Conservation (phyloP, 2,329 filamentous ascomycete genomes). For the Colletotrichum simmondsii region DNA sequence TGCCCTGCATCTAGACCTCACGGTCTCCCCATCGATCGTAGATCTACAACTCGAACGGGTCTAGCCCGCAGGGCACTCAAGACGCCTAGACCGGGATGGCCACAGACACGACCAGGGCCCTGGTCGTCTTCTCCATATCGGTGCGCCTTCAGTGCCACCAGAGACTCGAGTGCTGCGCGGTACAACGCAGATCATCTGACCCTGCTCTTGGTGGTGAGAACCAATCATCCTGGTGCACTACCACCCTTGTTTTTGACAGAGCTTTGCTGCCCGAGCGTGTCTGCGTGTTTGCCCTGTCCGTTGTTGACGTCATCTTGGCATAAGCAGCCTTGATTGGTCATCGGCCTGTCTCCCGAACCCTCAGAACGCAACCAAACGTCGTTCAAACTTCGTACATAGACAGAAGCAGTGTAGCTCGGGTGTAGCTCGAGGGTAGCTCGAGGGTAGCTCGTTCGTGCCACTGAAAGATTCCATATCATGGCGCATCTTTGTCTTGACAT, state of each 20-base stretch:
- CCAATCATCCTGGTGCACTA: slow-evolving; percentile 6
- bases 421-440: not conserved
- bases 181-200: slow-evolving; percentile 30
- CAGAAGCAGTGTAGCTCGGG: not conserved
- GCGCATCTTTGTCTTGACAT: slow-evolving; percentile 18
- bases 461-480: not conserved
- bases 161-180: slow-evolving; percentile 17
- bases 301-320: slow-evolving; percentile 24
- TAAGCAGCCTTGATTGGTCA: not conserved
- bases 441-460: not conserved
- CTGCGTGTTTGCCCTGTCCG: not conserved
- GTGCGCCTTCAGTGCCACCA: slow-evolving; percentile 29
- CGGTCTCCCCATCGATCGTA: slow-evolving; percentile 31
- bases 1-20: slow-evolving; percentile 30
- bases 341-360: not conserved
- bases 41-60: slow-evolving; percentile 25
- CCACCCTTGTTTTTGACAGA: not conserved
- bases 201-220: not conserved
- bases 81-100: slow-evolving; percentile 40
- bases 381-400: not conserved
- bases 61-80: slow-evolving; percentile 25
- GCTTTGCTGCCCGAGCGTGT: slow-evolving; percentile 18
- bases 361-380: slow-evolving; percentile 8
- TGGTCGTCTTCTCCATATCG: slow-evolving; percentile 17
- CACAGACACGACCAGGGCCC: slow-evolving; percentile 27